Conservation (phyloP, 2,329 filamentous ascomycete genomes). For the Lachnellula cervina region DNA sequence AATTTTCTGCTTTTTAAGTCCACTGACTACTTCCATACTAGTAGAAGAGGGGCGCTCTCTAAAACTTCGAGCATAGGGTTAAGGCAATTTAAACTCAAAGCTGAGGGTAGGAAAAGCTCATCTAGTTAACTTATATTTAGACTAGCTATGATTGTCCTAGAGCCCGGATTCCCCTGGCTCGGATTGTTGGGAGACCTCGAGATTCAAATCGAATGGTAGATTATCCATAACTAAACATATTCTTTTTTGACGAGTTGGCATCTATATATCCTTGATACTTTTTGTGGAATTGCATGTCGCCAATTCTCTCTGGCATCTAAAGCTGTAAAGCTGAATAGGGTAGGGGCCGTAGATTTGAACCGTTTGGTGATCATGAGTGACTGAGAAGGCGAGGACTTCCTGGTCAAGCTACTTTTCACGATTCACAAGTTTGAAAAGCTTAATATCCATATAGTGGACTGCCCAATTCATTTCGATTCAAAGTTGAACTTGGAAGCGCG, state of each 20-base stretch:
- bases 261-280: conserved; percentile 30
- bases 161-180: conserved; percentile 10
- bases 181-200: conserved; percentile 17
- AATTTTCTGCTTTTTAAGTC: too few species aligned
- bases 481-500: too few species aligned
- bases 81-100: too few species aligned
- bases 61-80: too few species aligned
- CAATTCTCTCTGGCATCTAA: conserved; percentile 30
- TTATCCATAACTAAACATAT: conserved; percentile 23
- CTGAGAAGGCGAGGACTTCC: conserved; percentile 41
- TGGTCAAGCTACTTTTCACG: conserved; percentile 23
- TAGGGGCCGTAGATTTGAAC: conserved; percentile 33
- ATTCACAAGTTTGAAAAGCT: conserved; percentile 21
- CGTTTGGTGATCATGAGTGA: conserved; percentile 10
- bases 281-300: conserved; percentile 19
- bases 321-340: conserved; percentile 25
- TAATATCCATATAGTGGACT: too few species aligned
- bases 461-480: too few species aligned
- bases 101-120: too few species aligned
- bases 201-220: conserved; percentile 22
- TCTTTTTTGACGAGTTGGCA: conserved; percentile 28
- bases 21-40: too few species aligned
- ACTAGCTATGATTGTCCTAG: too few species aligned
- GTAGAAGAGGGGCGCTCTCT: too few species aligned
- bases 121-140: too few species aligned